Evolutionary conservation across 1,284 basidiomycete genomes (phyloP).

Genomic region (Ceratobasidium sp.): DNA sequence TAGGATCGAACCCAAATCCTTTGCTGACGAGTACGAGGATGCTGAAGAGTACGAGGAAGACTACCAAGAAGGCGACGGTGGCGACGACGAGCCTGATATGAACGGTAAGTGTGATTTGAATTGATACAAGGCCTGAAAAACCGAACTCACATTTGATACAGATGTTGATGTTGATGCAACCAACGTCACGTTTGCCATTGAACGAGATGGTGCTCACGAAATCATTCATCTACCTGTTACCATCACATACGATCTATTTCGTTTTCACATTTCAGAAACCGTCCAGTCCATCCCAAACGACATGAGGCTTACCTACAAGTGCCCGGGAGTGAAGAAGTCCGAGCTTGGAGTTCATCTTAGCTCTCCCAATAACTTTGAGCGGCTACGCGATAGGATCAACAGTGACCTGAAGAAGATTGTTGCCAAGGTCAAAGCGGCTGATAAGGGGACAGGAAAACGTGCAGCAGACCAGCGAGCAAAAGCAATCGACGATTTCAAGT

Average conservation of each 20-base stretch:
- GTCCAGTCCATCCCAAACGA: neutral
- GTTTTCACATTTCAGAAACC: neutral
- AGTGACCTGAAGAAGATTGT: neutral
- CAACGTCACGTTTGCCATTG: neutral
- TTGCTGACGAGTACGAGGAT: too few species aligned
- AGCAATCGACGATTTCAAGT: neutral
- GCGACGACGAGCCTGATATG: too few species aligned
- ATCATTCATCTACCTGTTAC: neutral
- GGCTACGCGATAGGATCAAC: neutral
- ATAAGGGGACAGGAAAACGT: neutral
- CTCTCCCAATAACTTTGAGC: neutral
- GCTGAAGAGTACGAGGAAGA: too few species aligned
- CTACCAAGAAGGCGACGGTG: too few species aligned
- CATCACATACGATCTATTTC: neutral
- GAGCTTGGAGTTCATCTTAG: neutral
- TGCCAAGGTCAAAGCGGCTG: neutral
- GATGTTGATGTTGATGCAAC: too few species aligned
- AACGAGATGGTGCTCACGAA: neutral
- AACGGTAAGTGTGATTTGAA: too few species aligned
- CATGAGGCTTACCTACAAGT: constrained; percentile 4
- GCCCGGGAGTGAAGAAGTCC: constrained; percentile 5
- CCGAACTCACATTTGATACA: too few species aligned
- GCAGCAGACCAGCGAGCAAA: neutral
- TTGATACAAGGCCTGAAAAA: too few species aligned
- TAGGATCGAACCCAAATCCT: too few species aligned